Evolutionary conservation across 768 basidiomycete species (phyloP).

Genomic region (Daedalea quercina): DNA sequence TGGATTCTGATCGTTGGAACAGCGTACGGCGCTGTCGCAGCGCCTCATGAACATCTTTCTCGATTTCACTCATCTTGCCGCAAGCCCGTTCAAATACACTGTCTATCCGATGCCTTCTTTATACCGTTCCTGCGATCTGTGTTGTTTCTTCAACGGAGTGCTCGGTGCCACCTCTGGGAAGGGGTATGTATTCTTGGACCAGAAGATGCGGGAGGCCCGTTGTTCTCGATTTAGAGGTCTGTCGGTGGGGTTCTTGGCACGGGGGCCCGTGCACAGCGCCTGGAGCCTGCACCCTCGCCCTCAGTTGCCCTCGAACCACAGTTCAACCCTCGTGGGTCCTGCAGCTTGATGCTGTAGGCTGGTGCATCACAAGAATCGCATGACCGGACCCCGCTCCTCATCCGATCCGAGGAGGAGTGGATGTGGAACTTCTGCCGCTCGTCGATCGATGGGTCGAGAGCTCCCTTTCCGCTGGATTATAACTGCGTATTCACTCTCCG

Average conservation of each 20-base stretch:
- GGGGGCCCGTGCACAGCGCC: slow-evolving; percentile 29
- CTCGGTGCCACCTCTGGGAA: slow-evolving; percentile 8
- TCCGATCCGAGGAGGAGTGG: slow-evolving; percentile 28
- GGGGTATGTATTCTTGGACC: slow-evolving; percentile 5
- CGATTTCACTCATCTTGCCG: slow-evolving; percentile 11
- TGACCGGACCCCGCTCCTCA: slow-evolving; percentile 1
- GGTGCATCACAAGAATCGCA: slow-evolving; percentile 20
- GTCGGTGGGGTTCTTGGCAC: slow-evolving; percentile 23
- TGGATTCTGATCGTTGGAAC: slow-evolving; percentile 22
- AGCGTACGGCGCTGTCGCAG: background rate
- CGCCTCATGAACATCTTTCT: slow-evolving; percentile 4
- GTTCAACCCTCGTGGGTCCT: slow-evolving; percentile 21
- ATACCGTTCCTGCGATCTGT: background rate
- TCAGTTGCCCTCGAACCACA: slow-evolving; percentile 8
- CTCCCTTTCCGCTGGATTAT: background rate
- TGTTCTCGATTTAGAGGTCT: slow-evolving; percentile 9
- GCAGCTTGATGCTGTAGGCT: slow-evolving; percentile 34
- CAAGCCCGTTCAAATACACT: slow-evolving; percentile 7
- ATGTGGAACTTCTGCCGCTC: slow-evolving; percentile 28
- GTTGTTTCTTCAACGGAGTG: slow-evolving; percentile 1
- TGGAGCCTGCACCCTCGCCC: slow-evolving; percentile 21
- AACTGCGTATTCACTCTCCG: background rate
- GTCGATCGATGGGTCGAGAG: slow-evolving; percentile 30
- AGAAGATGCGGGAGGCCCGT: slow-evolving; percentile 5
- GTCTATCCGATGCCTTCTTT: slow-evolving; percentile 1